phyloP scores from a whole-genome alignment of 805 yeast genomes.

The Wickerhamomyces chambardii region DNA sequence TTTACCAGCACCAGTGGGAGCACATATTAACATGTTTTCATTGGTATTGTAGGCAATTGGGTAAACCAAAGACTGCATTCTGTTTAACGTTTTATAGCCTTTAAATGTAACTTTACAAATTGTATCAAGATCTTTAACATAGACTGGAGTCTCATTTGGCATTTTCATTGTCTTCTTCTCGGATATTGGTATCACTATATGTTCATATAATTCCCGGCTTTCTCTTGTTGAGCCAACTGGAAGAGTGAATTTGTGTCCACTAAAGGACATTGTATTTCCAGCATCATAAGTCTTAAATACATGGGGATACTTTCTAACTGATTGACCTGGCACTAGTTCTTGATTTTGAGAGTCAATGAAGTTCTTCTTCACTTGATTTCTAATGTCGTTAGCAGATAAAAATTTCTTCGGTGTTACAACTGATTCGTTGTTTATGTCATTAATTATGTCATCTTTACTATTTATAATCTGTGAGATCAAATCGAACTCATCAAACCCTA shows the following conservation, averaged over 20 bases:
- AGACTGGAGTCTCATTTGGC: slow-evolving; percentile 37
- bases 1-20: slow-evolving; percentile 98
- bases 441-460: slow-evolving; percentile 25
- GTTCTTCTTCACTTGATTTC: slow-evolving; percentile 41
- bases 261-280: slow-evolving; percentile 60
- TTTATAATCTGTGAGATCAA: slow-evolving; percentile 57
- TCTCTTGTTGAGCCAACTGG: slow-evolving; percentile 76
- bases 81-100: slow-evolving; percentile 68
- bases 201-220: slow-evolving; percentile 60
- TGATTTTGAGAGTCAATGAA: slow-evolving; percentile 39
- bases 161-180: slow-evolving; percentile 32
- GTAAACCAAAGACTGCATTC: slow-evolving; percentile 84
- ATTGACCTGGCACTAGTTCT: slow-evolving; percentile 34
- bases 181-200: slow-evolving; percentile 75
- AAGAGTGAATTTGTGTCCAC: slow-evolving; percentile 72
- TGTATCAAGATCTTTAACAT: slow-evolving; percentile 57
- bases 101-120: slow-evolving; percentile 80
- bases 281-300: slow-evolving; percentile 69
- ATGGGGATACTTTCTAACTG: slow-evolving; percentile 66
- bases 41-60: slow-evolving; percentile 91
- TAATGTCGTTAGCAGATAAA: slow-evolving; percentile 47
- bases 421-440: slow-evolving; percentile 12
- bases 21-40: slow-evolving; percentile 93
- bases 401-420: slow-evolving; percentile 18
- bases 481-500: slow-evolving; percentile 85